phyloP scores from a whole-genome alignment of 306 rosid genomes.

The Astragalus glycyphyllos region DNA sequence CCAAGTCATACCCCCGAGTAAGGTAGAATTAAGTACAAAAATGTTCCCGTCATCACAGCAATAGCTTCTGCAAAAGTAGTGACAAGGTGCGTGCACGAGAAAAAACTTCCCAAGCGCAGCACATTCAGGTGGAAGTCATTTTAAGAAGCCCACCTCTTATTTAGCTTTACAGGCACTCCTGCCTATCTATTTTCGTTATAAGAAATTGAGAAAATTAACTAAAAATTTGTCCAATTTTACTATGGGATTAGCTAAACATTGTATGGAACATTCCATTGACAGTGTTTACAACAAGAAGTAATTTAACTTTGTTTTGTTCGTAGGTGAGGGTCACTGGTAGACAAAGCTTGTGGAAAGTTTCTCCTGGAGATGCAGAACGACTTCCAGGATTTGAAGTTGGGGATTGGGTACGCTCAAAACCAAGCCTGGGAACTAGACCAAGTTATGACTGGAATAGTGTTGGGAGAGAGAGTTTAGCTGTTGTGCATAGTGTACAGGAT shows the following conservation, averaged over 20 bases:
- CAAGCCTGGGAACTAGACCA: constrained; percentile 91
- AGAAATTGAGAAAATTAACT: constrained; percentile 25
- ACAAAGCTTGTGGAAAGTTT: constrained; percentile 93
- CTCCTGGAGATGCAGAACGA: constrained; percentile 96
- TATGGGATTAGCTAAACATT: not conserved
- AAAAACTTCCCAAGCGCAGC: not conserved
- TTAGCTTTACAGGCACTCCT: constrained; percentile 14
- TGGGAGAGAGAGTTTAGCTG: constrained; percentile 92
- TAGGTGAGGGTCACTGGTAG: constrained; percentile 89
- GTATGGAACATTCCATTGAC: constrained; percentile 1
- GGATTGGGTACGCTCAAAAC: constrained; percentile 99
- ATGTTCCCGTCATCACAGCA: constrained; percentile 13
- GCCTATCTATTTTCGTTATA: not conserved
- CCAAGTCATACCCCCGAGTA: not conserved
- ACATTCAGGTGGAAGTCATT: constrained; percentile 12
- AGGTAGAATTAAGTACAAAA: constrained; percentile 10
- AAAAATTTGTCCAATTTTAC: constrained; percentile 11
- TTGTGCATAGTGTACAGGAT: constrained; percentile 95
- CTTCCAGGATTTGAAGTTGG: constrained; percentile 99
- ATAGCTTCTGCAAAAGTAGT: constrained; percentile 14
- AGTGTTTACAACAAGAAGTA: constrained; percentile 27
- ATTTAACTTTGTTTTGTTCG: constrained; percentile 46
- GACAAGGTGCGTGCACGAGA: constrained; percentile 5
- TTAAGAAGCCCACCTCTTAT: not conserved
- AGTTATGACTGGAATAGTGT: constrained; percentile 94